Evolutionary conservation across 2,329 filamentous ascomycete genomes (phyloP).

Genomic region (Penicillium sp.): DNA sequence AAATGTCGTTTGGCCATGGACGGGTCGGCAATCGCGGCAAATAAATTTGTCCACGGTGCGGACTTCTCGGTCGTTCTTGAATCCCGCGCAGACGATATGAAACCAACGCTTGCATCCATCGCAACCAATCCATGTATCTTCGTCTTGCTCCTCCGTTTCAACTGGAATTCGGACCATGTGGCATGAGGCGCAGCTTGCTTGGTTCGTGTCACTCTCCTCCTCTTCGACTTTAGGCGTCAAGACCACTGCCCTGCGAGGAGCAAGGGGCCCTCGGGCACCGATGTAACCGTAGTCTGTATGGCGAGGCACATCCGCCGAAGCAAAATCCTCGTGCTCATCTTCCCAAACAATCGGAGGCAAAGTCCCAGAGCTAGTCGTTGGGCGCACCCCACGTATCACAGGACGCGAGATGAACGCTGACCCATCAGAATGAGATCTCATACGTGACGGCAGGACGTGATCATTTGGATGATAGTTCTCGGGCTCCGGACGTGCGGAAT

Average conservation of each 20-base stretch:
- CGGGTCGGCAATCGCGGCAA: constrained; percentile 58
- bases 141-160: constrained; percentile 53
- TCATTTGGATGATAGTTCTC: constrained; percentile 20
- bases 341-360: constrained; percentile 36
- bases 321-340: constrained; percentile 26
- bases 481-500: constrained; percentile 16
- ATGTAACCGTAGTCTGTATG: constrained; percentile 14
- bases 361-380: constrained; percentile 40
- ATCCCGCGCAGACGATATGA: constrained; percentile 65
- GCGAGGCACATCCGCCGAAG: constrained; percentile 11
- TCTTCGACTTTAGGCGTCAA: constrained; percentile 30
- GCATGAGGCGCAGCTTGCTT: constrained; percentile 57
- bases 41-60: constrained; percentile 67
- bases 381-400: constrained; percentile 34
- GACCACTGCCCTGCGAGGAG: constrained; percentile 14
- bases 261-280: constrained; percentile 6
- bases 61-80: constrained; percentile 62
- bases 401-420: constrained; percentile 40
- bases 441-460: constrained; percentile 33
- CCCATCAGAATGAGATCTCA: constrained; percentile 45
- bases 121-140: constrained; percentile 62
- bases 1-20: constrained; percentile 62
- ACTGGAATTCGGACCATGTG: constrained; percentile 53
- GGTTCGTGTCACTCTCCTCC: constrained; percentile 32
- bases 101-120: constrained; percentile 68